Conservation (phyloP, 345 rosid species). For the Euclidium syriacum region DNA sequence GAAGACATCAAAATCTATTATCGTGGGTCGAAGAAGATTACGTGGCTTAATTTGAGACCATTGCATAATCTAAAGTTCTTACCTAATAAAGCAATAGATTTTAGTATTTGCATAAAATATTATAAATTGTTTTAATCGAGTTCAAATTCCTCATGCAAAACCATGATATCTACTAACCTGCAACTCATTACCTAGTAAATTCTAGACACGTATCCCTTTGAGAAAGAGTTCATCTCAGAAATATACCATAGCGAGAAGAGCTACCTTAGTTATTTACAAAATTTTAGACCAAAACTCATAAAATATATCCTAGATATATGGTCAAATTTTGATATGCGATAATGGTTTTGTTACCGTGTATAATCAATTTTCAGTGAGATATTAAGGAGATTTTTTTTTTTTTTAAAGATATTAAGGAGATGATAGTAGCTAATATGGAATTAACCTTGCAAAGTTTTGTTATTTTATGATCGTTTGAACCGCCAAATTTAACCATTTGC, state of each 20-base stretch:
- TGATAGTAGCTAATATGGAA: too few relatives aligned
- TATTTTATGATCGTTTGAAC: too few relatives aligned
- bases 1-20: not conserved
- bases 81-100: constrained; percentile 11
- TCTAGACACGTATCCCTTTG: not conserved
- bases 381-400: too few relatives aligned
- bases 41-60: constrained; percentile 6
- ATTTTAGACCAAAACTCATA: not conserved
- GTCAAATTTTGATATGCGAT: not conserved
- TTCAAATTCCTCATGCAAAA: not conserved
- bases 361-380: too few relatives aligned
- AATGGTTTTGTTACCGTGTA: too few relatives aligned
- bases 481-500: too few relatives aligned
- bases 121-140: not conserved
- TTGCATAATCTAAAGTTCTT: constrained; percentile 13
- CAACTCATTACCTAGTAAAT: not conserved
- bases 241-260: not conserved
- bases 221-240: not conserved
- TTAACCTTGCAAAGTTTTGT: too few relatives aligned
- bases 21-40: not conserved
- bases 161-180: not conserved
- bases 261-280: not conserved
- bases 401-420: too few relatives aligned
- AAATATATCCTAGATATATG: not conserved
- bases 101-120: not conserved